Conservation (phyloP, 352 stramenopile species). For the Peronospora destructor region DNA sequence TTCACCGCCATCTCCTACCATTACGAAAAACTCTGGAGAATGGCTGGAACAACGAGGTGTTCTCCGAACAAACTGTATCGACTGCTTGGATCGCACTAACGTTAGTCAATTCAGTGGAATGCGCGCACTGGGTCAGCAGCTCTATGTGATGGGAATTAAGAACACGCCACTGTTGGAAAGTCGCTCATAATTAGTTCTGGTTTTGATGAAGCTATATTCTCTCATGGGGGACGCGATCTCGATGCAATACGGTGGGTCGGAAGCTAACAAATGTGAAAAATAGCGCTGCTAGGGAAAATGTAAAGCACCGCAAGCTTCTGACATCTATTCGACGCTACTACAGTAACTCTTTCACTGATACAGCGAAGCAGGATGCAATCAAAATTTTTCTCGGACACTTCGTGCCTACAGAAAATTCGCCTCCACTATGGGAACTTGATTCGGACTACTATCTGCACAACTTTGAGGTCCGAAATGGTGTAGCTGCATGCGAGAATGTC, state of each 20-base stretch:
- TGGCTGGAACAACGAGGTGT: conserved; percentile 96
- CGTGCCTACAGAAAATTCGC: conserved; percentile 53
- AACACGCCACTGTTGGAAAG: conserved; percentile 78
- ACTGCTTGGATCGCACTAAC: conserved; percentile 86
- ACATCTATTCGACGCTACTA: conserved; percentile 99
- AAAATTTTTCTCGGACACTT: conserved; percentile 98
- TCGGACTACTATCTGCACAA: conserved; percentile 91
- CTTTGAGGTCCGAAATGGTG: conserved; percentile 74
- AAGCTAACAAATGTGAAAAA: conserved; percentile 98
- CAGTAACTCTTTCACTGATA: conserved; percentile 99
- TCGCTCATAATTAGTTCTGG: conserved; percentile 90
- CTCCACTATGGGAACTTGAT: conserved; percentile 77
- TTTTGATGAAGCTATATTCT: conserved; percentile 98
- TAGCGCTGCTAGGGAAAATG: conserved; percentile 70
- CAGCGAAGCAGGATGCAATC: conserved; percentile 97
- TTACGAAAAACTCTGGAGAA: conserved; percentile 74
- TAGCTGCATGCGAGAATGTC: conserved; percentile 53
- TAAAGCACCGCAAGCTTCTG: conserved; percentile 94
- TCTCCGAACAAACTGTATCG: conserved; percentile 99
- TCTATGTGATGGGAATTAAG: conserved; percentile 96
- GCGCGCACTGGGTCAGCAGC: conserved; percentile 90
- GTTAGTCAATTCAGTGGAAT: conserved; percentile 84
- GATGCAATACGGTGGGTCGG: conserved; percentile 98
- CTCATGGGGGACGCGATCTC: conserved; percentile 97
- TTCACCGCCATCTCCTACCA: conserved; percentile 48